A percentile compares a stretch with the other conserved stretches of the same genome.
Conservation (phyloP, 768 basidiomycete species). For the Boletus eberwhitei region DNA sequence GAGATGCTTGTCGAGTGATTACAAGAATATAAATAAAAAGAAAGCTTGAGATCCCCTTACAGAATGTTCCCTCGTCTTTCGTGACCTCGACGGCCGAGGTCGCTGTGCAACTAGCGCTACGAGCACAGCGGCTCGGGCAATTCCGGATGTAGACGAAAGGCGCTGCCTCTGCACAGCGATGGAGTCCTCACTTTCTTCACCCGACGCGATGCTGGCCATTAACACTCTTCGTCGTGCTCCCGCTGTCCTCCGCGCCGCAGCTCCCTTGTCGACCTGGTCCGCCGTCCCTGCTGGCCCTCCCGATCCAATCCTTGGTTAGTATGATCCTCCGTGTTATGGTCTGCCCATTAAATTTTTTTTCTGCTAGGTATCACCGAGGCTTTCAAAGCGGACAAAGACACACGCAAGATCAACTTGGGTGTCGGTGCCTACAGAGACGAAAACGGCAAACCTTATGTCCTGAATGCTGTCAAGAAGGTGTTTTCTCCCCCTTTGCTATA, state of each 20-base stretch:
- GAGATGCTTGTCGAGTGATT: not conserved
- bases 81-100: not conserved
- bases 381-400: constrained; percentile 92
- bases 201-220: constrained; percentile 39
- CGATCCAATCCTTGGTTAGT: constrained; percentile 85
- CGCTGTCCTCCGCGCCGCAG: constrained; percentile 35
- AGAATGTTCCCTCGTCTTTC: not conserved
- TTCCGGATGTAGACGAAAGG: constrained; percentile 9
- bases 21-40: not conserved
- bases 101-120: not conserved
- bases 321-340: not conserved
- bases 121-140: constrained; percentile 13
- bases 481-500: not conserved
- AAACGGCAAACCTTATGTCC: constrained; percentile 91
- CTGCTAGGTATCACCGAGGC: constrained; percentile 83
- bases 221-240: constrained; percentile 48
- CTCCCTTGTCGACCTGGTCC: constrained; percentile 72
- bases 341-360: constrained; percentile 8
- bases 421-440: constrained; percentile 96
- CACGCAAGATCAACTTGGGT: constrained; percentile 95
- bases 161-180: not conserved
- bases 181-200: not conserved
- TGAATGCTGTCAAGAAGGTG: constrained; percentile 86
- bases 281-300: constrained; percentile 84
- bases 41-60: no score